Evolutionary conservation across 495 filamentous ascomycete genomes (phyloP), one percentile per base, ranked within the genome.

Genomic region (Bryoglossum gracile): DNA sequence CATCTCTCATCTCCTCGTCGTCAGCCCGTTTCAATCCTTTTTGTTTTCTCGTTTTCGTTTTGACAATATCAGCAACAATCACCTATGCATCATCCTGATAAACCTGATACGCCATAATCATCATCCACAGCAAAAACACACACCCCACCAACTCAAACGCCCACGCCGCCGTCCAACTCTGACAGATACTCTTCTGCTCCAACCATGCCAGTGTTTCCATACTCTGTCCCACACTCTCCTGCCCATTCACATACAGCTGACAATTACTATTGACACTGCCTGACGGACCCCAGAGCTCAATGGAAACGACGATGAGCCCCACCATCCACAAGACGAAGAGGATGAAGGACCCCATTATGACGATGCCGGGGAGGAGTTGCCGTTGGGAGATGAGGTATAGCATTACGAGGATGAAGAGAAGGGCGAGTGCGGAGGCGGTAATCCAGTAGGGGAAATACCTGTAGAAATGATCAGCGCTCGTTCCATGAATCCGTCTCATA

Each of bases 391-490:
- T 84, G 13, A 97, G 80, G 65, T 70, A 74, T 45, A 91, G 67
- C 45, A 92, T 70, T 10, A 84, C 54, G 57, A 81, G 63, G 43
- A 94, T 77, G 73, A 89, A 92, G 63, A 82, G 63, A 46, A 96
- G 71, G 35, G 76, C 75, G 26, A 96, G 74, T 19, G 78, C 66
- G 53, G 75, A 73, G 46, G 80, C 75, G 24, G 82, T 81, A 30
- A 96, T 83, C 76, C 85, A 87, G 77, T 86, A 99, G 35, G 94
- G 84, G 66, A 96, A 89, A 62, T 96, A 85, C 92, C 92, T 95
- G 60, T 33, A n/a, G 22, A 33, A 5, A 13, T 14, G 3, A 8
- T 46, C 3, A 36, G 19, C 9, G 16, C 32, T 39, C 48, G 30
- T 33, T n/a, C n/a, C n/a, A n/a, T n/a, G n/a, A n/a, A n/a, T n/a